A percentile compares a stretch with the other conserved stretches of the same genome.
These are phyloP conservation scores for Spinacia oleracea DNA, from an alignment of 179 eudicot species.

Conservation along the genomic window DNA sequence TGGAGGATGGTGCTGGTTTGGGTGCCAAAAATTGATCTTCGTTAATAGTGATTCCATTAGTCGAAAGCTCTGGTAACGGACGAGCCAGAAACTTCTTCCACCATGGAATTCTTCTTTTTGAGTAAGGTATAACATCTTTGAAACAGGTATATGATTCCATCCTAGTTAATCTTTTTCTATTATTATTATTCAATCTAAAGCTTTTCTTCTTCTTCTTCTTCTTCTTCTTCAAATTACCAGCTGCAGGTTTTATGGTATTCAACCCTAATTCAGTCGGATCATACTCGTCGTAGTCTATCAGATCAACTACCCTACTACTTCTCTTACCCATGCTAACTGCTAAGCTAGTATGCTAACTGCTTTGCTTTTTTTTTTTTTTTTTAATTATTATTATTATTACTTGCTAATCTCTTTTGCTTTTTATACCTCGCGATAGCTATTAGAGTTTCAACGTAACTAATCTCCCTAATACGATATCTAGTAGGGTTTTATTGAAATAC, in stretches of 20 bases:
- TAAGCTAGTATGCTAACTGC: too few species aligned
- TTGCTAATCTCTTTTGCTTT: too few species aligned
- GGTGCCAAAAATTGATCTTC: neutral
- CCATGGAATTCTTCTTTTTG: conserved; percentile 19
- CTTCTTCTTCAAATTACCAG: neutral
- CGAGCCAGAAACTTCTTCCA: conserved; percentile 22
- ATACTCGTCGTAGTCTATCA: neutral
- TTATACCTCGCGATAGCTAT: too few species aligned
- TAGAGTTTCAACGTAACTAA: too few species aligned
- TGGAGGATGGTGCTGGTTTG: too few species aligned
- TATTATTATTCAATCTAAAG: neutral
- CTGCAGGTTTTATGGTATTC: neutral
- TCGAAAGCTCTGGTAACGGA: conserved; percentile 23
- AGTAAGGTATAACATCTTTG: conserved; percentile 4
- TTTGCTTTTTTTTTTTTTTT: too few species aligned
- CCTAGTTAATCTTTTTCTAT: neutral
- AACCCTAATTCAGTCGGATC: neutral
- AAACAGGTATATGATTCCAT: conserved; percentile 20
- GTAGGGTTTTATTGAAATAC: too few species aligned
- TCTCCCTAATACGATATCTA: neutral
- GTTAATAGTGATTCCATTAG: conserved; percentile 13
- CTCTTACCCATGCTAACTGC: neutral
- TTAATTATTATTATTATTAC: too few species aligned
- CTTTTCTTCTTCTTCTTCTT: too few species aligned
- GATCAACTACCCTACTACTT: neutral